Conservation (phyloP, 768 basidiomycete species). For the Russula lepida region DNA sequence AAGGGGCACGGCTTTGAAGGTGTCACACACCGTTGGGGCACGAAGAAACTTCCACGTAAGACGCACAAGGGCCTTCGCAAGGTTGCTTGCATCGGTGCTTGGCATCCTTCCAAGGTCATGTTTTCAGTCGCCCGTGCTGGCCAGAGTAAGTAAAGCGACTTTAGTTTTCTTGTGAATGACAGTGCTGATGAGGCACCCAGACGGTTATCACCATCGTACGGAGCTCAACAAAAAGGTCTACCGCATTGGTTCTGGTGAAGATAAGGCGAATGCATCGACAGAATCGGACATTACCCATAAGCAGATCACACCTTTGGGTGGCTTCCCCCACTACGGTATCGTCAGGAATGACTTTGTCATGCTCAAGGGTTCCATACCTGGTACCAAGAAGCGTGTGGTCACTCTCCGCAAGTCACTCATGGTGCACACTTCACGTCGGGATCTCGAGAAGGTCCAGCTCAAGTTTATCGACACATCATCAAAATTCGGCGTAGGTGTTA, state of each 20-base stretch:
- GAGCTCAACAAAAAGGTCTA: constrained; percentile 99
- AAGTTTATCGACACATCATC: constrained; percentile 99
- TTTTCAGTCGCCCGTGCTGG: constrained; percentile 99
- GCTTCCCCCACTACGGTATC: constrained; percentile 98
- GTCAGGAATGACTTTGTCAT: constrained; percentile 98
- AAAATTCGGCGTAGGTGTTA: constrained; percentile 82
- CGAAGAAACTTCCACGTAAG: constrained; percentile 96
- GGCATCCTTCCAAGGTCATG: constrained; percentile 99
- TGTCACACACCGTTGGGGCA: constrained; percentile 99
- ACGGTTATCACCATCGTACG: constrained; percentile 94
- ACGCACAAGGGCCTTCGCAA: constrained; percentile 99
- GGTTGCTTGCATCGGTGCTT: constrained; percentile 97
- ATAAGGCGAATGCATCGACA: constrained; percentile 82
- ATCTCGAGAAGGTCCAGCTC: constrained; percentile 96
- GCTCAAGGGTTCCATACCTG: constrained; percentile 92
- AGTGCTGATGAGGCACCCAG: constrained; percentile 31
- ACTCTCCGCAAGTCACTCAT: constrained; percentile 96
- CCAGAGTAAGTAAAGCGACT: constrained; percentile 66
- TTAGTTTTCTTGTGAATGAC: neutral
- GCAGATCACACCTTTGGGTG: constrained; percentile 93
- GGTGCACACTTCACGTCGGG: constrained; percentile 90
- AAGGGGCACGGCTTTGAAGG: constrained; percentile 99
- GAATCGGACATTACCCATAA: constrained; percentile 93
- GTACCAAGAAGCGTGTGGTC: constrained; percentile 96
- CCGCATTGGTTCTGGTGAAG: constrained; percentile 76